phyloP scores from a whole-genome alignment of 1,284 basidiomycete species.

The Inonotus hispidus region DNA sequence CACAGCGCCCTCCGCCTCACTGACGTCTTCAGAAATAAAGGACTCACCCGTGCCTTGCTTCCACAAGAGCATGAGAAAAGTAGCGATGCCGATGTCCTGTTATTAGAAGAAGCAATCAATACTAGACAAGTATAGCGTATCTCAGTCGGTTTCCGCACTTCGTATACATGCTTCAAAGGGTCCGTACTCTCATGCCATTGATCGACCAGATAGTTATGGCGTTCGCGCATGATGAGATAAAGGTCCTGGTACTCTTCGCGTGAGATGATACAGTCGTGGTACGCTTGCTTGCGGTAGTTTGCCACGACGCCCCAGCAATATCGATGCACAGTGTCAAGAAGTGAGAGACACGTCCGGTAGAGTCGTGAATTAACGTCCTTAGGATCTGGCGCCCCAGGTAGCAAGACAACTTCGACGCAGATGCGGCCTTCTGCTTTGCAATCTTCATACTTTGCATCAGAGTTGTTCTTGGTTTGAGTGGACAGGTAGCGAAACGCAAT shows the following conservation, averaged over 20 bases:
- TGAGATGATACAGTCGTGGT: constrained; percentile 78
- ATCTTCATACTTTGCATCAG: constrained; percentile 18
- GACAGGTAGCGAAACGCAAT: constrained; percentile 66
- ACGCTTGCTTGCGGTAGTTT: constrained; percentile 81
- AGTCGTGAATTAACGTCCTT: constrained; percentile 55
- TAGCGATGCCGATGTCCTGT: constrained; percentile 89
- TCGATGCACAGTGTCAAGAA: constrained; percentile 79
- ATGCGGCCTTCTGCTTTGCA: constrained; percentile 24
- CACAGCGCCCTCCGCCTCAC: constrained; percentile 10
- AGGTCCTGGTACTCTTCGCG: constrained; percentile 84
- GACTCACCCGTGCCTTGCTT: constrained; percentile 51
- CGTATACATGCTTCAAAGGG: constrained; percentile 83
- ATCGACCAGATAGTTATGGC: constrained; percentile 69
- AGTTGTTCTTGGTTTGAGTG: constrained; percentile 25
- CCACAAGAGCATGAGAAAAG: constrained; percentile 91
- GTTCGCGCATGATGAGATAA: constrained; percentile 81
- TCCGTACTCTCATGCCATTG: constrained; percentile 80
- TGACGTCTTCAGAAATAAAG: background rate
- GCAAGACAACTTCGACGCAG: constrained; percentile 51
- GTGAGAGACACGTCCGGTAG: constrained; percentile 72
- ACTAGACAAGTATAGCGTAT: constrained; percentile 5
- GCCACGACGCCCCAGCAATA: constrained; percentile 80
- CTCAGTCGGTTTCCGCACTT: constrained; percentile 34
- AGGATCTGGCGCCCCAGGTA: constrained; percentile 39
- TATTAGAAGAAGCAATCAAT: background rate